Evolutionary conservation across 768 basidiomycete species (phyloP), one percentile per base, ranked within the genome.

Genomic region (Daedaleopsis nitida): DNA sequence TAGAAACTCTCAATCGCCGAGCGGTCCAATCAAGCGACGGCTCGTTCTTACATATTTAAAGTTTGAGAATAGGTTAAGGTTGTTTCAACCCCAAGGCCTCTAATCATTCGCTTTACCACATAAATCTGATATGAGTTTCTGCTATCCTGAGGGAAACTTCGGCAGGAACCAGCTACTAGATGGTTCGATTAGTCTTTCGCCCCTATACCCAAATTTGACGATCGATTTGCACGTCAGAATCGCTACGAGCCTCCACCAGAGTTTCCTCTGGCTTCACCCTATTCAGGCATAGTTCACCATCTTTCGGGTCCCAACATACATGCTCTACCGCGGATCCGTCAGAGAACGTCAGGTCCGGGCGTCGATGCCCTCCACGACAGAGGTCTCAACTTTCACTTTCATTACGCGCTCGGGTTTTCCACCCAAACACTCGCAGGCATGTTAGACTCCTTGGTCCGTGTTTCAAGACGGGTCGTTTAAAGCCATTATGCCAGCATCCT

Each of bases 201-300:
- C 90, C 89, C 89, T 91, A 91, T 91, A 90, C 89, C 88, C 89
- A 90, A 89, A 87, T 91, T 89, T 80, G 86, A 91, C 89, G 86
- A 91, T 90, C 86, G 88, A 91, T 91, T 91, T 92, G 90, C 90
- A 91, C 87, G 87, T 91, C 90, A 92, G 90, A 91, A 92, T 87
- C 86, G 88, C 90, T 91, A 88, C 86, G 86, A 89, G 87, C 89
- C 87, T 91, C 89, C 89, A 91, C 88, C 89, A 91, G 89, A 89
- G 90, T 92, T 91, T 91, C 88, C 90, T 88, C 89, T 91, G 27
- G 27, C 27, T 32, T 32, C 27, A 32, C 27, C 27, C 27, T 32
- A 32, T 32, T 32, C 27, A 32, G 27, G 27, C 27, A 32, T 32
- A 32, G 27, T 32, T 32, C 27, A 32, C 27, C 27, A 32, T 32